Evolutionary conservation across 2,329 filamentous ascomycete genomes (phyloP), one percentile per base, ranked within the genome.

Genomic region (Paecilomyces niveus): DNA sequence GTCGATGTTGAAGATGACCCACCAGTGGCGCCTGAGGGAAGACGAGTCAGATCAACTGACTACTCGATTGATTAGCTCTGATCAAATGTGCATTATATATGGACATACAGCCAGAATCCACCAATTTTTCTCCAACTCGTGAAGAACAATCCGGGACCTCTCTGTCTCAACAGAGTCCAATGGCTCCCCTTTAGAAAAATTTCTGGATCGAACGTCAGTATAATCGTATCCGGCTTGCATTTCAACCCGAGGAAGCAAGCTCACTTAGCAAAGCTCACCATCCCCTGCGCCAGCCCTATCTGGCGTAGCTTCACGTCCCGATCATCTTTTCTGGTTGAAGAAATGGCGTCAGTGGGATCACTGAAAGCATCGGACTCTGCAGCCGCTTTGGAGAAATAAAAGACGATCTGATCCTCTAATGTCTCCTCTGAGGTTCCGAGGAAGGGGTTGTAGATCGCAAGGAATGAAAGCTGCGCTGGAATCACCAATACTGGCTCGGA

Each of bases 251-350:
- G 53, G 51, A 31, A 67, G 62, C 63, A 56, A 57, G 67, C 76
- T 61, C 76, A 87, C 84, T 81, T 84, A 64, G 90, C 89, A 77
- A 99, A 99, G 71, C 87, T 89, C 59, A 96, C 88, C 88, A 97
- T 96, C 71, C 92, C 94, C 78, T 99, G 94, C 49, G 94, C 94
- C 62, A 99, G 85, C 39, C 94, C 94, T 71, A 99, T 92, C 79
- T 97, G 92, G 63, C 94, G 85, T 67, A 97, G 79, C 66, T 88
- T 88, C 77, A 96, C 89, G 74, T 97, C 94, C 69, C 86, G 85
- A 68, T 92, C 86, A 64, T 90, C 85, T 54, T 83, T 78, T 45
- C 67, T 72, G 54, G 66, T 65, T 39, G 67, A 63, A 51, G 67
- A 63, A 56, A 70, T 63, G 2, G 21, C 45, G 7, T 54, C 24